phyloP scores from a whole-genome alignment of 2,329 filamentous ascomycete genomes.

The Penicillium janthinellum region DNA sequence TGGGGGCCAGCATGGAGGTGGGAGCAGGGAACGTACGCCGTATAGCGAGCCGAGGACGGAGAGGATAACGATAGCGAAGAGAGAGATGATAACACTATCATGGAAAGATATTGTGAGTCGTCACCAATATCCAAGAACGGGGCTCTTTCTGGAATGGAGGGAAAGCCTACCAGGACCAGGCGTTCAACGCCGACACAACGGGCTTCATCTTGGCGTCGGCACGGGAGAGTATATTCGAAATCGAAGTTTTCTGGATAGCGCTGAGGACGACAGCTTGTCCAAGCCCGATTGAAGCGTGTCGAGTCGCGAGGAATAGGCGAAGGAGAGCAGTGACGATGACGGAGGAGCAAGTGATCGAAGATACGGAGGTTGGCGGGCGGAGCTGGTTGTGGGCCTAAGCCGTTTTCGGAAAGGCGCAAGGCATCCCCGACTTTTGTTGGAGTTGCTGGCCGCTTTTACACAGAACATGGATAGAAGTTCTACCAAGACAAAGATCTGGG shows the following conservation, averaged over 20 bases:
- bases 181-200: slow-evolving; percentile 85
- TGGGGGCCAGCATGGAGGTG: neutral
- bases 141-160: slow-evolving; percentile 13
- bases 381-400: slow-evolving; percentile 22
- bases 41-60: slow-evolving; percentile 72
- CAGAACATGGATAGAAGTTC: too few species aligned
- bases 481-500: too few species aligned
- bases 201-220: slow-evolving; percentile 76
- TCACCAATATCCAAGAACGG: neutral
- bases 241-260: neutral
- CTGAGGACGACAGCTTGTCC: neutral
- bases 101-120: slow-evolving; percentile 14
- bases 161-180: slow-evolving; percentile 82
- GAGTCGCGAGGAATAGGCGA: neutral
- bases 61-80: slow-evolving; percentile 67
- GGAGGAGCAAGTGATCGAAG: slow-evolving; percentile 14
- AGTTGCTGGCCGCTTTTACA: neutral
- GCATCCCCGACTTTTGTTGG: neutral
- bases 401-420: slow-evolving; percentile 24
- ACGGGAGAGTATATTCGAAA: slow-evolving; percentile 4
- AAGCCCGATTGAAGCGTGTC: neutral
- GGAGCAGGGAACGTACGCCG: slow-evolving; percentile 52
- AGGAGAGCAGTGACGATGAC: slow-evolving; percentile 10
- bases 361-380: slow-evolving; percentile 30
- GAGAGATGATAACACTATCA: slow-evolving; percentile 68